A percentile compares a stretch with the other conserved stretches of the same genome.
phyloP scores from a whole-genome alignment of 225 moss, liverwort and hornwort genomes.

The Ulota crispa region DNA sequence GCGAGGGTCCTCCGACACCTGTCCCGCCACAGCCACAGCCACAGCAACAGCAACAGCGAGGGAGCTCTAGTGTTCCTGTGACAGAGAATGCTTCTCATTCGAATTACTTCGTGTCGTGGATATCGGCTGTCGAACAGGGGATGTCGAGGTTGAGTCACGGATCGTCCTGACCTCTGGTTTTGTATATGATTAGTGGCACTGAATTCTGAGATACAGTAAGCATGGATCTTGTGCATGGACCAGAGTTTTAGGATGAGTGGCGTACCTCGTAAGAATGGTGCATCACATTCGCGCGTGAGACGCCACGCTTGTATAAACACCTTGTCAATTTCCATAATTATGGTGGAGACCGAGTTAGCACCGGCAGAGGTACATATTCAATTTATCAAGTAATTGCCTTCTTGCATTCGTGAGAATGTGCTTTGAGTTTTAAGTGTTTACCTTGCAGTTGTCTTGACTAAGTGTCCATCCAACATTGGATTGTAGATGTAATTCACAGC shows the following conservation, averaged over 20 bases:
- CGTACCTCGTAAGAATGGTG: neutral
- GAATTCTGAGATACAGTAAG: constrained; percentile 10
- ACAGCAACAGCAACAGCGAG: constrained; percentile 29
- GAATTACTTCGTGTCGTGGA: constrained; percentile 61
- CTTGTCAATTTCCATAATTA: neutral
- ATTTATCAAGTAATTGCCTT: neutral
- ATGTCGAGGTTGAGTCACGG: constrained; percentile 61
- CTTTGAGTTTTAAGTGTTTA: neutral
- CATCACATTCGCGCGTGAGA: neutral
- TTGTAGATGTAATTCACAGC: neutral
- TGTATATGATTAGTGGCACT: constrained; percentile 26
- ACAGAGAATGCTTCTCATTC: constrained; percentile 35
- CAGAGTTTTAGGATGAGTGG: constrained; percentile 16
- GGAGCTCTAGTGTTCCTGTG: constrained; percentile 17
- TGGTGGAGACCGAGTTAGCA: constrained; percentile 4
- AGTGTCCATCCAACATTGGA: neutral
- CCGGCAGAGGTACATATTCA: neutral
- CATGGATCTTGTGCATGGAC: constrained; percentile 24
- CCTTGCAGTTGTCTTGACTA: neutral
- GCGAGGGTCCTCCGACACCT: constrained; percentile 14
- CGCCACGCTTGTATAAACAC: neutral
- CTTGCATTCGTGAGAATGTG: neutral
- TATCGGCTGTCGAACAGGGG: constrained; percentile 62
- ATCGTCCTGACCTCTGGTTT: constrained; percentile 45
- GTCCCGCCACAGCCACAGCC: constrained; percentile 18